Evolutionary conservation across 2,329 filamentous ascomycete species (phyloP).

Genomic region (Dothideomycetidae sp.): DNA sequence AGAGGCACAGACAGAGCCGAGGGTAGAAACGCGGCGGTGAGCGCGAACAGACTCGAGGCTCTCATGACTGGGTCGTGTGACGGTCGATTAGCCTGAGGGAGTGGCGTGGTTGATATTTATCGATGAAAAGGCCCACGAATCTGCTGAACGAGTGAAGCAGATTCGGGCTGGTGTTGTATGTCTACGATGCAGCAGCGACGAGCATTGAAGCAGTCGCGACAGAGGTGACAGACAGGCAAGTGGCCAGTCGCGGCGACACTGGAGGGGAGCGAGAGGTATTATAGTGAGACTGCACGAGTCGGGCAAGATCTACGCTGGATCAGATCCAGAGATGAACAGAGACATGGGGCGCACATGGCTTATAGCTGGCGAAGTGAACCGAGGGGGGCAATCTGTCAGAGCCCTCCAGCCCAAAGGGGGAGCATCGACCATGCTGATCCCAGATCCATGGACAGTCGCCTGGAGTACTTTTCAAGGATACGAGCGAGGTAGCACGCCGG

Average conservation of each 20-base stretch:
- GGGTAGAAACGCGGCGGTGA: neutral
- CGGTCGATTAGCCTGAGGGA: neutral
- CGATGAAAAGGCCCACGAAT: too few relatives aligned
- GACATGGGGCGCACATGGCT: slow-evolving; percentile 5
- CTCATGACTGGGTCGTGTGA: slow-evolving; percentile 1
- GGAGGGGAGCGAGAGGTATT: neutral
- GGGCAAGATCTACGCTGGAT: slow-evolving; percentile 5
- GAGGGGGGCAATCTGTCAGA: neutral
- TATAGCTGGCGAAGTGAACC: slow-evolving; percentile 1
- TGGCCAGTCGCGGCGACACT: neutral
- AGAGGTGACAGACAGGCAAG: neutral
- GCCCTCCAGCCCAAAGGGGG: neutral
- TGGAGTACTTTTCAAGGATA: neutral
- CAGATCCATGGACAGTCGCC: neutral
- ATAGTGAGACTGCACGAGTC: slow-evolving; percentile 2
- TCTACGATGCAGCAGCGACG: slow-evolving; percentile 1
- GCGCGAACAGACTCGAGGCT: neutral
- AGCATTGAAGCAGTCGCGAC: slow-evolving; percentile 9
- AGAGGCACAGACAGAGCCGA: slow-evolving; percentile 2
- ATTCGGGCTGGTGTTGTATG: neutral
- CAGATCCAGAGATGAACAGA: slow-evolving; percentile 6
- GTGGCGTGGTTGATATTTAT: neutral
- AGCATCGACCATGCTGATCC: too few relatives aligned
- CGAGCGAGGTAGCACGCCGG: too few relatives aligned
- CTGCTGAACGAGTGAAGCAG: slow-evolving; percentile 9